Percentiles rank a stretch among this genome's conserved stretches.
Evolutionary conservation across 163 green algal genomes (phyloP).

Genomic region (Coccomyxa subellipsoidea): DNA sequence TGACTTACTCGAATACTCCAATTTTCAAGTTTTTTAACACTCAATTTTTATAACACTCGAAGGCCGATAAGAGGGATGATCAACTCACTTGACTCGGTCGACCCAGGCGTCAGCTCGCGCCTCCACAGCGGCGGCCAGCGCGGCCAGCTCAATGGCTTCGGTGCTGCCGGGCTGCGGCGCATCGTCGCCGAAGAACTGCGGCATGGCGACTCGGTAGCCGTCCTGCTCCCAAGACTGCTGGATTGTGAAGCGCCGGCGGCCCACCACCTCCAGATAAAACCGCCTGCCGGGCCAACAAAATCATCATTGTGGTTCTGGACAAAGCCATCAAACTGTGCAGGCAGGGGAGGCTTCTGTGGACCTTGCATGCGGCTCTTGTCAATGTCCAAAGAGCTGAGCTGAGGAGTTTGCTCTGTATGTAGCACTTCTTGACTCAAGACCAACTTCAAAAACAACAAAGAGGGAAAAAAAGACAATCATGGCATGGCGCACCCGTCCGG

Average conservation of each 20-base stretch:
- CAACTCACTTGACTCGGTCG: slow-evolving; percentile 28
- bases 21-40: too few relatives aligned
- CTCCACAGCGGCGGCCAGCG: slow-evolving; percentile 27
- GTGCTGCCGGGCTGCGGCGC: slow-evolving; percentile 11
- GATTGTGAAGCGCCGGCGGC: slow-evolving; percentile 42
- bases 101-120: slow-evolving; percentile 32
- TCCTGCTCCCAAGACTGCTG: slow-evolving; percentile 39
- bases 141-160: slow-evolving; percentile 15
- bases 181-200: slow-evolving; percentile 36
- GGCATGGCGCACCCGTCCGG: slow-evolving; percentile 58
- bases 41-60: too few relatives aligned
- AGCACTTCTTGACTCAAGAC: too few relatives aligned
- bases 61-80: too few relatives aligned
- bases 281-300: slow-evolving; percentile 32
- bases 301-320: not conserved
- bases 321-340: not conserved
- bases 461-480: too few relatives aligned
- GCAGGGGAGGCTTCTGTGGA: too few relatives aligned
- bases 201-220: slow-evolving; percentile 45
- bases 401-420: too few relatives aligned
- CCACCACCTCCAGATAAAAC: slow-evolving; percentile 70
- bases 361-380: too few relatives aligned
- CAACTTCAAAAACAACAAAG: too few relatives aligned
- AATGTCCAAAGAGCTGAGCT: not conserved
- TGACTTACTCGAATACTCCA: too few relatives aligned